Conservation (phyloP, 2,329 filamentous ascomycete genomes). For the Aspergillus sp. region DNA sequence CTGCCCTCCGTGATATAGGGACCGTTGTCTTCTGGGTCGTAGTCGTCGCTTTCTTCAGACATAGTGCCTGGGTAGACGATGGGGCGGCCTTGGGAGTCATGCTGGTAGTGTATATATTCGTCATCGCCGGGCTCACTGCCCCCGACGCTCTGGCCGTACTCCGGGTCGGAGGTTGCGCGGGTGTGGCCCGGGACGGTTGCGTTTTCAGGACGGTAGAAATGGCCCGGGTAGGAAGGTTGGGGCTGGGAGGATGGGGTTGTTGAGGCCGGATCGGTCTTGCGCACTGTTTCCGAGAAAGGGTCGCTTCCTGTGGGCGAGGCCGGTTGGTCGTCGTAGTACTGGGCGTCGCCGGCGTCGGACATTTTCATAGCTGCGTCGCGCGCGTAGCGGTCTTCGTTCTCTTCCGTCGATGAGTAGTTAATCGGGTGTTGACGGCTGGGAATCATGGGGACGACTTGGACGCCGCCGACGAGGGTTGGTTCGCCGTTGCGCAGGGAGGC, state of each 20-base stretch:
- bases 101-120: constrained; percentile 62
- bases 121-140: constrained; percentile 60
- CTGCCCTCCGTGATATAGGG: constrained; percentile 30
- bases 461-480: constrained; percentile 82
- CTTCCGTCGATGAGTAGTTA: constrained; percentile 41
- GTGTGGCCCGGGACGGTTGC: constrained; percentile 23
- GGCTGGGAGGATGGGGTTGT: constrained; percentile 26
- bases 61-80: constrained; percentile 49
- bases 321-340: constrained; percentile 46
- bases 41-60: constrained; percentile 49
- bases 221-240: constrained; percentile 21
- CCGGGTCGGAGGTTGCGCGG: constrained; percentile 36
- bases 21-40: constrained; percentile 49
- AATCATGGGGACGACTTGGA: constrained; percentile 91
- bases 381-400: constrained; percentile 35
- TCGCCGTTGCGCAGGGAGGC: constrained; percentile 78
- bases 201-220: constrained; percentile 36
- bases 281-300: constrained; percentile 49
- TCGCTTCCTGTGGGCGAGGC: constrained; percentile 54
- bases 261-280: constrained; percentile 21
- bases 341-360: constrained; percentile 30
- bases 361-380: constrained; percentile 27
- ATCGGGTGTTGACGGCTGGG: constrained; percentile 49
- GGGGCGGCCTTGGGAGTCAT: constrained; percentile 55
- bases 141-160: constrained; percentile 43